Base-by-base conservation (phyloP, 2,329 filamentous ascomycete species). In the Hymenoscyphus linearis region DNA sequence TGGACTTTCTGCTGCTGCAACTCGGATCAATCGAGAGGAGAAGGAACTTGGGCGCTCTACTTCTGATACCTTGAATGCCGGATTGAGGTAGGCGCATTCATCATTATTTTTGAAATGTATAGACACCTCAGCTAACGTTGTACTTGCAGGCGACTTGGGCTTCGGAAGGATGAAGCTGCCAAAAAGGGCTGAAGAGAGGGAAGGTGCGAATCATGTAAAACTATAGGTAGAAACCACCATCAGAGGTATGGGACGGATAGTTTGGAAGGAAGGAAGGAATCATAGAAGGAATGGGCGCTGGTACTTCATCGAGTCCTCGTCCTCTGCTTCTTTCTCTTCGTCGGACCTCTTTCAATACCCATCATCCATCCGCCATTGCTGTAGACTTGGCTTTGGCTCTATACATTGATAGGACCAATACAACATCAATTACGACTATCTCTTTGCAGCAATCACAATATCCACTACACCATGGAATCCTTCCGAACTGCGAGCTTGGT, bases 11-110 rank as follows among this genome's bases (percentile, higher is more conserved):
- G 80, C 82, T n/a, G 79, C 82, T 13, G 71, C 76, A 25, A 72
- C 80, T 22, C 78, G 81, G n/a, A 81, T 84, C 65, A 79, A 77
- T 60, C 77, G 81, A 13, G 82, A 84, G 65, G 77, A 84, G 69
- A 75, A 72, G 50, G 80, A 82, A 65, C 54, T 64, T 7, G 72
- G 72, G 1, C 65, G 63, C 13, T 70, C 60, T 54, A 70, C 67
- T 10, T 50, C 68, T 60, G 57, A 72, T 57, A 74, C 70, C 16
- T 62, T 73, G 36, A 64, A 72, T 66, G 63, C 68, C 57, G 69
- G 66, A n/a, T 59, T 71, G 10, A 70, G 72, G 72, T 71, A 65
- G 55, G 40, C 4, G 18, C 40, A 47, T 10, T 47, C 40, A 6
- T 13, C 16, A n/a, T 47, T 18, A 22, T 7, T 22, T 18, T 10